These are phyloP conservation scores for Talaromyces wortmannii DNA, from an alignment of 495 filamentous ascomycete species.

Conservation along the genomic window DNA sequence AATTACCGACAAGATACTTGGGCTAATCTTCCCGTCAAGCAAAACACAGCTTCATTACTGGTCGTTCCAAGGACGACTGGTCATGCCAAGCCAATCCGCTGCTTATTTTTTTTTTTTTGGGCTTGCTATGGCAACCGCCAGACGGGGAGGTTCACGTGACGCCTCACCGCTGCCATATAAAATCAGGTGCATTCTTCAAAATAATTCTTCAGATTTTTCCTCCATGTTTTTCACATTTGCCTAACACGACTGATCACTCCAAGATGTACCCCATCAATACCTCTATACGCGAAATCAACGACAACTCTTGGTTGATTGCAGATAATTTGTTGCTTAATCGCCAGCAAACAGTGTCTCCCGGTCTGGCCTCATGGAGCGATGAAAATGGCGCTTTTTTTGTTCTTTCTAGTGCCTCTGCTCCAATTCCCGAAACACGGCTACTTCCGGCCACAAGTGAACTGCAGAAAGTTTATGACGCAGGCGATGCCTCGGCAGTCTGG, in stretches of 20 bases:
- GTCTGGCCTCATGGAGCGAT: neutral
- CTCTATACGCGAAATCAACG: neutral
- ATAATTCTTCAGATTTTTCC: neutral
- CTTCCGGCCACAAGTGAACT: neutral
- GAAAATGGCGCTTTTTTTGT: neutral
- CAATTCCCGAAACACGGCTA: neutral
- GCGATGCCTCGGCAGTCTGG: neutral
- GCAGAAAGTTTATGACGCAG: neutral
- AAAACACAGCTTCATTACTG: neutral
- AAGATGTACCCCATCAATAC: too few relatives aligned
- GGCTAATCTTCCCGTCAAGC: neutral
- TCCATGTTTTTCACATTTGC: neutral
- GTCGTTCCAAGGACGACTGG: neutral
- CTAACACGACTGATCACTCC: neutral
- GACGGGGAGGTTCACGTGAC: neutral
- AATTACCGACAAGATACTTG: neutral
- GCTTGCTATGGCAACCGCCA: neutral
- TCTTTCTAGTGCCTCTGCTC: neutral
- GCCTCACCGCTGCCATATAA: neutral
- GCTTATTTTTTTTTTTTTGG: neutral
- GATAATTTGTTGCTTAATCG: too few relatives aligned
- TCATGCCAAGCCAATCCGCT: neutral
- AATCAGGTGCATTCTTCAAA: neutral
- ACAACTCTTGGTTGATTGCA: too few relatives aligned
- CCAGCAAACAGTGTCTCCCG: too few relatives aligned